phyloP scores from a whole-genome alignment of 164 flowering plant species.

The Vitis rotundifolia region DNA sequence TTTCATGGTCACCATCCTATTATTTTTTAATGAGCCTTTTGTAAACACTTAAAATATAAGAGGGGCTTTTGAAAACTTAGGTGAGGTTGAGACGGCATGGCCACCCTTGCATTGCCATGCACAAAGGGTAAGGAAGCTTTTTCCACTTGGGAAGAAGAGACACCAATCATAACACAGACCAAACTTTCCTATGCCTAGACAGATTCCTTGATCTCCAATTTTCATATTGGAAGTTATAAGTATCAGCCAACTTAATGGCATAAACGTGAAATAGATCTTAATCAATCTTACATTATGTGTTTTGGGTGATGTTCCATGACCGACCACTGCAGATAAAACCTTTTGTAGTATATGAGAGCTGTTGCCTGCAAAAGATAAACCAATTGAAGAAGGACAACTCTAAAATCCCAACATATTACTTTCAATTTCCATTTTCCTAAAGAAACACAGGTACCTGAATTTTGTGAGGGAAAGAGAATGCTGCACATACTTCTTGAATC shows the following conservation, averaged over 20 bases:
- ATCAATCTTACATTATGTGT: slow-evolving; percentile 68
- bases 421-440: not conserved
- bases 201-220: too few relatives aligned
- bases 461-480: slow-evolving; percentile 89
- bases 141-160: too few relatives aligned
- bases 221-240: not conserved
- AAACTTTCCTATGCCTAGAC: too few relatives aligned
- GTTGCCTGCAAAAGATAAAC: slow-evolving; percentile 67
- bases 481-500: slow-evolving; percentile 92
- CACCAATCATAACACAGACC: too few relatives aligned
- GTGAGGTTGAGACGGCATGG: too few relatives aligned
- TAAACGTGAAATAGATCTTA: not conserved
- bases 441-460: slow-evolving; percentile 66
- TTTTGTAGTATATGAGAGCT: slow-evolving; percentile 87
- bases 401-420: slow-evolving; percentile 2
- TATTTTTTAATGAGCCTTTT: too few relatives aligned
- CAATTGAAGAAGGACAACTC: not conserved
- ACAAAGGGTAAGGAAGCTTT: too few relatives aligned
- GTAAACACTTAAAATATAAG: too few relatives aligned
- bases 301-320: slow-evolving; percentile 99
- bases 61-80: too few relatives aligned
- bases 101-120: too few relatives aligned
- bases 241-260: not conserved
- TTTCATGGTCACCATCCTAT: too few relatives aligned
- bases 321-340: slow-evolving; percentile 96